These are phyloP conservation scores for Dryas drummondii DNA, from an alignment of 306 rosid genomes.

Conservation along the genomic window DNA sequence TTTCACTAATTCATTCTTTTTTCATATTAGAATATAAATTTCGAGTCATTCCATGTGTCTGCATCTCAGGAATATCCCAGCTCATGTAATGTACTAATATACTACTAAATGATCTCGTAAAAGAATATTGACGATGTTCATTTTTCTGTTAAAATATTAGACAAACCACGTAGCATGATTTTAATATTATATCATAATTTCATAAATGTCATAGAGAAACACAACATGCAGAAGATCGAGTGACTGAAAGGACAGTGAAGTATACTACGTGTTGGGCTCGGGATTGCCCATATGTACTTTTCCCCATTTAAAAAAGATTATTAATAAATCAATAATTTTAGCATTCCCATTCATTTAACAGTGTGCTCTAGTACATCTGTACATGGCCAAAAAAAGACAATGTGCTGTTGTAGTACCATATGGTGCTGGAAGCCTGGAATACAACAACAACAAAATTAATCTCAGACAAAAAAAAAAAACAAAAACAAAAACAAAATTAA, in stretches of 20 bases:
- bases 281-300: conserved; percentile 35
- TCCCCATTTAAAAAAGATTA: conserved; percentile 26
- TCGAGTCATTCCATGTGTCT: too few species aligned
- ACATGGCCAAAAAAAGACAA: too few species aligned
- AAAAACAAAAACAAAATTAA: neutral
- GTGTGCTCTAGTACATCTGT: too few species aligned
- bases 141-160: neutral
- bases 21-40: too few species aligned
- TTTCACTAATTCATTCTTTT: too few species aligned
- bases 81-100: too few species aligned
- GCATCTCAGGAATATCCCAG: too few species aligned
- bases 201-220: conserved; percentile 5
- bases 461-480: neutral
- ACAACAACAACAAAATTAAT: too few species aligned
- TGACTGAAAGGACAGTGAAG: conserved; percentile 15
- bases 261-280: neutral
- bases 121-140: too few species aligned
- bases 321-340: conserved; percentile 26
- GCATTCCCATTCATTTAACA: neutral
- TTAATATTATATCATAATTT: conserved; percentile 11
- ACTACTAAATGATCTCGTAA: too few species aligned
- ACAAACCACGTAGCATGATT: conserved; percentile 10
- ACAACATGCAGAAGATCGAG: conserved; percentile 13
- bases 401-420: too few species aligned
- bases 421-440: too few species aligned